phyloP scores from a whole-genome alignment of 1,284 basidiomycete genomes.

The Ceratobasidium sp. region DNA sequence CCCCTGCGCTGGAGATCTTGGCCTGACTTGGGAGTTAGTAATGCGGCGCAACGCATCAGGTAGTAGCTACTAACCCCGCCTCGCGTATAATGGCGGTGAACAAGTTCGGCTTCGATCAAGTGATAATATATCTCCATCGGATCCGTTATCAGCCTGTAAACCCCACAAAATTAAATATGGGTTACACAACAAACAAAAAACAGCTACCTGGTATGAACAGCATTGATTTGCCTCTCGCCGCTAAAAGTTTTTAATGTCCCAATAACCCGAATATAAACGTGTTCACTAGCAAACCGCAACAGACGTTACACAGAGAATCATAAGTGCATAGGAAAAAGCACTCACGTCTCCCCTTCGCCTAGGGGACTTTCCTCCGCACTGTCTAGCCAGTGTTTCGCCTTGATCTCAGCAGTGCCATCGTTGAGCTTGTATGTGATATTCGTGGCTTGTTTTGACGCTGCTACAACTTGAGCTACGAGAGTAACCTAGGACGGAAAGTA shows the following conservation, averaged over 20 bases:
- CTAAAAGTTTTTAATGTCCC: conserved; percentile 91
- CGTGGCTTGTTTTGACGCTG: conserved; percentile 75
- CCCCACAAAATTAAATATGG: not conserved
- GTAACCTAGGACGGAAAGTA: conserved; percentile 51
- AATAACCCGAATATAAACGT: conserved; percentile 82
- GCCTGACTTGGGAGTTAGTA: too few relatives aligned
- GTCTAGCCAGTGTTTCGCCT: conserved; percentile 86
- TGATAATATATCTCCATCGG: conserved; percentile 88
- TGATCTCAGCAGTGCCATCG: conserved; percentile 89
- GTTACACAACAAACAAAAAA: not conserved
- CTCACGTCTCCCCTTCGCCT: conserved; percentile 51
- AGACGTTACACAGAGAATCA: not conserved
- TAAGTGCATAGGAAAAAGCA: conserved; percentile 49
- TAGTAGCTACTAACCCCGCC: conserved; percentile 52
- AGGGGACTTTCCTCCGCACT: conserved; percentile 62
- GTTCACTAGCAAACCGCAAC: conserved; percentile 60
- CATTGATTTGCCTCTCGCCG: conserved; percentile 82
- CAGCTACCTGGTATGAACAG: conserved; percentile 62
- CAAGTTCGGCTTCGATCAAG: conserved; percentile 62
- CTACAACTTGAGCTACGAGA: conserved; percentile 82
- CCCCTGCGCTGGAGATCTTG: conserved; percentile 15
- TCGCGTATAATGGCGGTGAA: conserved; percentile 55
- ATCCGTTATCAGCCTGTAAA: conserved; percentile 65
- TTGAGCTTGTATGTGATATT: conserved; percentile 84
- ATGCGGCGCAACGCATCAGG: too few relatives aligned